Evolutionary conservation across 2,329 filamentous ascomycete genomes (phyloP), one percentile per base, ranked within the genome.

Genomic region (Fusarium circinatum): DNA sequence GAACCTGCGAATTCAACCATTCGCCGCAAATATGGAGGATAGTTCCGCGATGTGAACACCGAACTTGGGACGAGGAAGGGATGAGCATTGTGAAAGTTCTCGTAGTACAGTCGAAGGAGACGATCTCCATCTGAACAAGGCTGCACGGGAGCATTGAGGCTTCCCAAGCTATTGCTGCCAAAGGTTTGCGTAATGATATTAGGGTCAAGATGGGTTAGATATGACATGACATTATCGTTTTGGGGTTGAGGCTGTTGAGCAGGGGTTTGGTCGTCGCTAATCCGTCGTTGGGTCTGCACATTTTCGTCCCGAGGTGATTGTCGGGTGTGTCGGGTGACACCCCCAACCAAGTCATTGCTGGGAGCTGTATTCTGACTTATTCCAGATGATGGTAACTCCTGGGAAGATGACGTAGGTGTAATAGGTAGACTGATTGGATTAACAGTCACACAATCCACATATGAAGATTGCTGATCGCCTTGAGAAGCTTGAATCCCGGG

Each of bases 41-140:
- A 76, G 3, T 47, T 56, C 1, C 62, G 66, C 0, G 70, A 64
- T 4, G 73, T 65, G 39, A 76, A 76, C 6, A 65, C 51, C 3
- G 63, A 67, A 14, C 66, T 67, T 4, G 75, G 75, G 0, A 76
- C 75, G 0, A 76, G 44, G 8, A 76, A 74, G 0, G 75, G 75
- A 3, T 76, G 75, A 0, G 75, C 74, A 1, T 73, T 75, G 24
- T 76, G 75, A 30, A 76, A 76, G 45, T 76, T 76, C 24, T 76
- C 75, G 20, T 76, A 76, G 14, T 70, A 76, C 9, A 76, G 47
- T 4, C 75, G 65, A 1, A 73, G 44, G 1, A 75, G 72, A 1
- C 73, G 72, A 13, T 76, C 75, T 7, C 65, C 66, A 28, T 76
- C 75, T 4, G 61, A 63, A 15, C 45, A 62, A 14, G 64, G 38